phyloP scores from a whole-genome alignment of 306 rosid species.

The Dryas drummondii region DNA sequence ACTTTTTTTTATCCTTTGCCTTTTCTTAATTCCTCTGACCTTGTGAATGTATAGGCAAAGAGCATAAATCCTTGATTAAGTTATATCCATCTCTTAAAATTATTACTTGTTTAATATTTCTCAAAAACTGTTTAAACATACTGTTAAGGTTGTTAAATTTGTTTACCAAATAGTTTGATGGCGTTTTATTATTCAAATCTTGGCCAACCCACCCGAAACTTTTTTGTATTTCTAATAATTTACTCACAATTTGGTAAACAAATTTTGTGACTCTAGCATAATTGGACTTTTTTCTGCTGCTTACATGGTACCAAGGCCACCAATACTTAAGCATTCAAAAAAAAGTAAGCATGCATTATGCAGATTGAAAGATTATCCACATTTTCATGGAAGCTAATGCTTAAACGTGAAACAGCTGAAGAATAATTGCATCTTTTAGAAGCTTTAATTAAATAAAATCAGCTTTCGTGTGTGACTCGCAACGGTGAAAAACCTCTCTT shows the following conservation, averaged over 20 bases:
- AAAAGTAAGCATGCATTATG: neutral
- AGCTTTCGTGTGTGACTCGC: no score
- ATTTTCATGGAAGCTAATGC: neutral
- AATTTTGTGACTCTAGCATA: no score
- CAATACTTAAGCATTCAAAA: neutral
- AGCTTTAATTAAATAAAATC: neutral
- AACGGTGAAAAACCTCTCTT: neutral
- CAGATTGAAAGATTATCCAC: no score
- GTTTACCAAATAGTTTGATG: no score
- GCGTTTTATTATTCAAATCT: no score
- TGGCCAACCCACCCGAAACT: no score
- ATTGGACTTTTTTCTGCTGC: no score
- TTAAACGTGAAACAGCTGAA: neutral
- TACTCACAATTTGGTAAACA: no score
- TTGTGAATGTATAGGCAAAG: neutral
- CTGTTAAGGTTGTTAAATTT: no score
- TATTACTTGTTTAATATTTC: neutral
- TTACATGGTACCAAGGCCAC: neutral
- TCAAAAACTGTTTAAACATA: no score
- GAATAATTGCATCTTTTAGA: neutral
- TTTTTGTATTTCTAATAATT: no score
- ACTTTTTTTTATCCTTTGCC: neutral
- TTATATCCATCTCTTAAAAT: neutral
- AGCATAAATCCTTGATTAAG: neutral
- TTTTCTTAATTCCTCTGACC: no score